A percentile compares a stretch with the other conserved stretches of the same genome.
These are phyloP conservation scores for Ensete ventricosum DNA, from an alignment of 176 grass and related monocot genomes.

Conservation along the genomic window DNA sequence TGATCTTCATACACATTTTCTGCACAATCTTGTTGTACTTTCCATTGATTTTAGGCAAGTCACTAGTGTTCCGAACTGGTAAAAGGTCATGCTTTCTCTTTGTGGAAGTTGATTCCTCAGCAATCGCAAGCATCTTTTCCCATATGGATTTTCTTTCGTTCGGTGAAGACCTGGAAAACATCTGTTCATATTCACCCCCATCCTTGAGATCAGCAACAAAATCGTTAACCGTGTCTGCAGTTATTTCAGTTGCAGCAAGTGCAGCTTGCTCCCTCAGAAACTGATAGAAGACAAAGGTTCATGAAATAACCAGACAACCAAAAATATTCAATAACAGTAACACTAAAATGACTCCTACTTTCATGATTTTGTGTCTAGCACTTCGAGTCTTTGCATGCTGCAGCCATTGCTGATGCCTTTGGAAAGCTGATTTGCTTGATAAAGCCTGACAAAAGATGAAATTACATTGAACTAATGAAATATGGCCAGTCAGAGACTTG, in stretches of 20 bases:
- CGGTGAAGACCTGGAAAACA: conserved; percentile 22
- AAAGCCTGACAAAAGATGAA: conserved; percentile 41
- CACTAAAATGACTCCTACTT: conserved; percentile 35
- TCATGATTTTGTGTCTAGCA: conserved; percentile 95
- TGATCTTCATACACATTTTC: conserved; percentile 61
- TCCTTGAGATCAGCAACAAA: conserved; percentile 89
- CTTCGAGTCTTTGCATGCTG: conserved; percentile 86
- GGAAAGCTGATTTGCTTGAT: conserved; percentile 80
- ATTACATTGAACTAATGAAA: background rate
- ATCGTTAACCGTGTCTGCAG: conserved; percentile 62
- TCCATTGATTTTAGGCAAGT: conserved; percentile 49
- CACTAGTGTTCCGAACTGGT: conserved; percentile 40
- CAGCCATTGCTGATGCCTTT: conserved; percentile 78
- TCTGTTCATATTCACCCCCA: conserved; percentile 44
- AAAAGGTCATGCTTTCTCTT: conserved; percentile 41
- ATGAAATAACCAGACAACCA: conserved; percentile 1
- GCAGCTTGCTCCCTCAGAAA: conserved; percentile 81
- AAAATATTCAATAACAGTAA: background rate
- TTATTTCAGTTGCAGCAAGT: conserved; percentile 74
- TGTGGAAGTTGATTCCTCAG: conserved; percentile 29
- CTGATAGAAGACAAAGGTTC: conserved; percentile 34
- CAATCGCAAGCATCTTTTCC: conserved; percentile 50
- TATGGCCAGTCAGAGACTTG: background rate
- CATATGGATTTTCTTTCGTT: conserved; percentile 49
- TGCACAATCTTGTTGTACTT: conserved; percentile 47